Evolutionary conservation across 768 basidiomycete genomes (phyloP), one percentile per base, ranked within the genome.

Genomic region (Rhodosporidiobolus sp.): DNA sequence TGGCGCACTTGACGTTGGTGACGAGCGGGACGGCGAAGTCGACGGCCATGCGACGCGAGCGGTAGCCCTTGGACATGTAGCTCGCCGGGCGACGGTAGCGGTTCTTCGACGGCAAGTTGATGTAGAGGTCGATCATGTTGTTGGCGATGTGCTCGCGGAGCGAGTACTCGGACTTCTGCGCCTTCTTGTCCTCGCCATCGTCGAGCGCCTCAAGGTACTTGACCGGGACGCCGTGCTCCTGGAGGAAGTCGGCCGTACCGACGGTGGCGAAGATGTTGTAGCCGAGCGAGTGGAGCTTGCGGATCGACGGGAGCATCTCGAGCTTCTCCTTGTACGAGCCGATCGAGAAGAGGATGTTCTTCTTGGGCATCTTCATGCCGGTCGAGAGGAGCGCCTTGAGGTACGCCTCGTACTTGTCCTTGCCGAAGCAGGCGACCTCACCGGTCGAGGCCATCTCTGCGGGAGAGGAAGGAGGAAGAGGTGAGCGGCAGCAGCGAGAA

Each of bases 1-100:
- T 99, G 67, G 95, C 95, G 79, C 93, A 94, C 84, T 99, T 99
- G 83, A 99, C 90, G 81, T 99, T 98, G 55, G 95, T 98, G 80
- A 98, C 92, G 63, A 98, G 85, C 1, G 96, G 96, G 46, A 98
- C 89, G 43, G 94, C 96, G 78, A 95, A 97, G 81, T 99, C 96
- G 75, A 99, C 94, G 11, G 96, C 96, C 94, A 98, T 94, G 63
- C 96, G 90, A 77, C 96, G 90, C 43, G 94, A 95, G 71, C 88
- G 88, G 81, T 98, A 98, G 14, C 96, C 96, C 80, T 96, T 94
- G 81, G 93, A 96, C 63, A 93, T 87, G 80, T 98, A 99, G 81
- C 89, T 94, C 22, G 96, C 94, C 11, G 96, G 96, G 28, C 96
- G 90, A 69, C 96, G 90, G 82, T 92, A 98, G 80, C 93, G 87